Percentiles rank a stretch among this genome's conserved stretches.
Evolutionary conservation across 495 filamentous ascomycete genomes (phyloP).

Genomic region (Recurvomyces mirabilis): DNA sequence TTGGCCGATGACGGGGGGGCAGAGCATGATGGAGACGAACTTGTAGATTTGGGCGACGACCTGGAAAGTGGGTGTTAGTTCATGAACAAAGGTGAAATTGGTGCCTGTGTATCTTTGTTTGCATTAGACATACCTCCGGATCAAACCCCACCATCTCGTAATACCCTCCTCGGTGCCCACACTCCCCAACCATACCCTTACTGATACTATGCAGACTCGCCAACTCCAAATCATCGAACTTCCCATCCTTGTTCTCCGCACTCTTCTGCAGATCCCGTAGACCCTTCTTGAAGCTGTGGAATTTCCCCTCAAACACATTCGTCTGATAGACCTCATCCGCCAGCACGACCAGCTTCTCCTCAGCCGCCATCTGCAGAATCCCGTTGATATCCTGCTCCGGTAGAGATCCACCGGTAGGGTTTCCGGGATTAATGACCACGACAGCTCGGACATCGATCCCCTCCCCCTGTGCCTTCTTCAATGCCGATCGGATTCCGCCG

Average conservation of each 20-base stretch:
- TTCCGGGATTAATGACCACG: slow-evolving; percentile 95
- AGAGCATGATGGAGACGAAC: slow-evolving; percentile 89
- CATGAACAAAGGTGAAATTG: background rate
- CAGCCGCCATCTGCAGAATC: slow-evolving; percentile 72
- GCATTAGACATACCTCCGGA: slow-evolving; percentile 39
- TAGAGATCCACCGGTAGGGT: slow-evolving; percentile 86
- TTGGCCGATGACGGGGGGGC: slow-evolving; percentile 89
- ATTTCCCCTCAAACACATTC: slow-evolving; percentile 88
- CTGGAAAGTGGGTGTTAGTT: slow-evolving; percentile 9
- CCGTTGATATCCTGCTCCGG: slow-evolving; percentile 62
- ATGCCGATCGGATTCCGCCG: slow-evolving; percentile 54
- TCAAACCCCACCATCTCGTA: slow-evolving; percentile 91
- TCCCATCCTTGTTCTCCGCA: slow-evolving; percentile 44
- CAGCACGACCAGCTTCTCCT: slow-evolving; percentile 77
- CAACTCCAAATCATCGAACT: slow-evolving; percentile 78
- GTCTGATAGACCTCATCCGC: slow-evolving; percentile 99
- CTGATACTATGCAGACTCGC: slow-evolving; percentile 51
- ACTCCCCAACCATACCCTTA: slow-evolving; percentile 98
- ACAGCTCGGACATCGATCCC: slow-evolving; percentile 83
- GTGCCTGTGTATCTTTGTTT: too few species aligned
- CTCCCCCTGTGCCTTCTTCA: slow-evolving; percentile 56
- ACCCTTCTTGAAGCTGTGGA: slow-evolving; percentile 86
- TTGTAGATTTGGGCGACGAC: slow-evolving; percentile 96
- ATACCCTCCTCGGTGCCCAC: slow-evolving; percentile 92
- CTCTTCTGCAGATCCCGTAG: slow-evolving; percentile 69